Conservation (phyloP, 2,329 filamentous ascomycete species). For the Cladosporium velox region DNA sequence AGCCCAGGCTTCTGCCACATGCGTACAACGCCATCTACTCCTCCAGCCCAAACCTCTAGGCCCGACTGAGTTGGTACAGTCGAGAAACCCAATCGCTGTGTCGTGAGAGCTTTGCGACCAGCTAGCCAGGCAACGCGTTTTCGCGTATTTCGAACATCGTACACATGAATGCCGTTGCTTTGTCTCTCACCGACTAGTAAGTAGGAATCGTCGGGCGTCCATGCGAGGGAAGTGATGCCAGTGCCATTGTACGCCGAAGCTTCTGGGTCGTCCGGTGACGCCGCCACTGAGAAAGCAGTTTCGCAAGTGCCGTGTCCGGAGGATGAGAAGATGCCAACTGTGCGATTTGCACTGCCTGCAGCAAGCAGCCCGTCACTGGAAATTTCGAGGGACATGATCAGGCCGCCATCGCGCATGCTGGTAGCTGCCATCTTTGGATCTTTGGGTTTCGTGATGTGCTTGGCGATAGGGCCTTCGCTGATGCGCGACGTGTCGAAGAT, state of each 20-base stretch:
- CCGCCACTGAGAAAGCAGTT: conserved; percentile 51
- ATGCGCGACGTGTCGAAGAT: conserved; percentile 55
- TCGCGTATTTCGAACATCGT: conserved; percentile 59
- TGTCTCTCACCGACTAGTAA: conserved; percentile 60
- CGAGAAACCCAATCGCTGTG: conserved; percentile 60
- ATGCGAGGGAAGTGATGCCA: conserved; percentile 58
- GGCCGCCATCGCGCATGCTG: conserved; percentile 50
- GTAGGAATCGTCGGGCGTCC: conserved; percentile 61
- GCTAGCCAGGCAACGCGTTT: conserved; percentile 53
- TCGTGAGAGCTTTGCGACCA: conserved; percentile 49
- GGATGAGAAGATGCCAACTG: conserved; percentile 57
- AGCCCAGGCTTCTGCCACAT: conserved; percentile 52
- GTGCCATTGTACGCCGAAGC: conserved; percentile 44
- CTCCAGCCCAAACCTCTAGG: conserved; percentile 62
- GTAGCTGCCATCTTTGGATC: conserved; percentile 35
- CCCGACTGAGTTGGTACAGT: conserved; percentile 43
- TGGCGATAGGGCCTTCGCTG: conserved; percentile 49
- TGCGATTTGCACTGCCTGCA: conserved; percentile 59
- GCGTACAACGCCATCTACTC: conserved; percentile 53
- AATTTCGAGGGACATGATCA: conserved; percentile 55
- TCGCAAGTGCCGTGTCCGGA: conserved; percentile 44
- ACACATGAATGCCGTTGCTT: conserved; percentile 58
- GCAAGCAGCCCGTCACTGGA: conserved; percentile 54
- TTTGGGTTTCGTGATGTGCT: conserved; percentile 44
- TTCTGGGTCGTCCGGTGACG: conserved; percentile 10